These are phyloP conservation scores for Glycine latifolia DNA, from an alignment of 306 rosid species.

Conservation along the genomic window DNA sequence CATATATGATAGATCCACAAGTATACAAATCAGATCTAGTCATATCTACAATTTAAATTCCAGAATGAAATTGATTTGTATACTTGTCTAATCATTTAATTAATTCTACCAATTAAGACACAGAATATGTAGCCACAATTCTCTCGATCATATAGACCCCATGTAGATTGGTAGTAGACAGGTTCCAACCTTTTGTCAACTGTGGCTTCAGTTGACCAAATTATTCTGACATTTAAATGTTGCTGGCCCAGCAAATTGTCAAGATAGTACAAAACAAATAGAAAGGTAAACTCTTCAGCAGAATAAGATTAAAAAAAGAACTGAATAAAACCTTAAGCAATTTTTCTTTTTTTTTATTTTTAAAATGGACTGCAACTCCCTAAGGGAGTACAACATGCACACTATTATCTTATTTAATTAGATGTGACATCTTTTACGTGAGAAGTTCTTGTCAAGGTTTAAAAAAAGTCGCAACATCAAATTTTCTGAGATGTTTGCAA, in stretches of 20 bases:
- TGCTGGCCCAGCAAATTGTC: neutral
- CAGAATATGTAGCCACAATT: constrained; percentile 12
- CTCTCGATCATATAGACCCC: neutral
- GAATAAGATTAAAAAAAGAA: no score
- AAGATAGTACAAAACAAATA: neutral
- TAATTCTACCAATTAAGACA: constrained; percentile 6
- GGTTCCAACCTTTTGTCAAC: neutral
- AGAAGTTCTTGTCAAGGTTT: no score
- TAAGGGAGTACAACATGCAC: no score
- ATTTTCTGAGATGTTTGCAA: no score
- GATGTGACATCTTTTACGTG: no score
- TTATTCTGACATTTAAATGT: neutral
- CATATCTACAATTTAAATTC: neutral
- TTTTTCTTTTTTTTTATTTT: no score
- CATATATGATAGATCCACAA: no score
- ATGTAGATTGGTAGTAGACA: neutral
- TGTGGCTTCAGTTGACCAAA: constrained; percentile 20
- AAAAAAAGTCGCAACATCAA: no score
- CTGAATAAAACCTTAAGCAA: no score
- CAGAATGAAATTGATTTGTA: neutral
- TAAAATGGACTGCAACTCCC: no score
- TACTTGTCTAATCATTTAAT: constrained; percentile 1
- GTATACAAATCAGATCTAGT: neutral
- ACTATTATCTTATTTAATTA: no score
- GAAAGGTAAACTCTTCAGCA: no score